A percentile compares a stretch with the other conserved stretches of the same genome.
These are phyloP conservation scores for Pseudonitzschia delicatissima DNA, from an alignment of 108 stramenopile species.

Conservation along the genomic window DNA sequence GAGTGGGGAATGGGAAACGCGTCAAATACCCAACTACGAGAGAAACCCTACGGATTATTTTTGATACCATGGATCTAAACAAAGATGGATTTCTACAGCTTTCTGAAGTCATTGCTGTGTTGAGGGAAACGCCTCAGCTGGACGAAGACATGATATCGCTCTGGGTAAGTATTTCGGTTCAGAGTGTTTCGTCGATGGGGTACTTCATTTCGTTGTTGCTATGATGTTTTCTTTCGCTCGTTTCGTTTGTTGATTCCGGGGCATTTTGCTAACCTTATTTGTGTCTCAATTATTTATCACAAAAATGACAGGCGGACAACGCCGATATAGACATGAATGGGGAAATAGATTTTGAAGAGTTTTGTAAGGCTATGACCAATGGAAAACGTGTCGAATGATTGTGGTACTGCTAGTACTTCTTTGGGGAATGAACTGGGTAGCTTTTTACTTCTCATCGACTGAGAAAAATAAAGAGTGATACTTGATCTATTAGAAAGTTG, in stretches of 20 bases:
- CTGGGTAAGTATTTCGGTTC: conserved; percentile 2
- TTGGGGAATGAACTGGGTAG: too few relatives aligned
- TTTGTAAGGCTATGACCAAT: conserved; percentile 9
- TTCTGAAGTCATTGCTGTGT: background rate
- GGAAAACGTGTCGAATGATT: background rate
- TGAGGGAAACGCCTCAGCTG: background rate
- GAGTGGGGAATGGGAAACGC: background rate
- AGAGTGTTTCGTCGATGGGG: background rate
- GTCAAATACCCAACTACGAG: background rate
- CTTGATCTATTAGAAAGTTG: too few relatives aligned
- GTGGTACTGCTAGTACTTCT: too few relatives aligned
- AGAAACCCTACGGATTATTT: conserved; percentile 5
- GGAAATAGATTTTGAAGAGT: conserved; percentile 14
- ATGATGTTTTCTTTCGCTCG: background rate
- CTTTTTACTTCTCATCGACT: too few relatives aligned
- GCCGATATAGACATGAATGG: conserved; percentile 9
- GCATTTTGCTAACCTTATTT: background rate
- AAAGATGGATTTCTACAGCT: conserved; percentile 7
- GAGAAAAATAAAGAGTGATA: too few relatives aligned
- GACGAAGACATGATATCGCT: conserved; percentile 5
- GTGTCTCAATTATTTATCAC: background rate
- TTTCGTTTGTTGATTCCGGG: background rate
- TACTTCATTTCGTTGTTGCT: background rate
- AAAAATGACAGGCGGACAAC: conserved; percentile 3
- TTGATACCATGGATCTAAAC: conserved; percentile 10